phyloP scores from a whole-genome alignment of 495 filamentous ascomycete species.

The Hypoxylon lienhwacheense region DNA sequence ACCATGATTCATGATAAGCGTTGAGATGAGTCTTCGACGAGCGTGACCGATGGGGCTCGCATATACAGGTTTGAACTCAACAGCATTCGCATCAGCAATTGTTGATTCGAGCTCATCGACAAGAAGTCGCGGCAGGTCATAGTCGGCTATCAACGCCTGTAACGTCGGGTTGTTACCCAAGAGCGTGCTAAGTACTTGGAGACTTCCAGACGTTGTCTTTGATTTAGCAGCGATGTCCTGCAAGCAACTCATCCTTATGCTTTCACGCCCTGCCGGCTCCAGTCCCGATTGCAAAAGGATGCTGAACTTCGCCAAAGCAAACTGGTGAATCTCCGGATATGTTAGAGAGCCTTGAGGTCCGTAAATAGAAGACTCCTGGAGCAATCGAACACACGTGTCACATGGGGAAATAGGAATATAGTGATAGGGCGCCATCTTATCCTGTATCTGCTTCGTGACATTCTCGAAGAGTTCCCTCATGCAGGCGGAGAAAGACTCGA shows the following conservation, averaged over 20 bases:
- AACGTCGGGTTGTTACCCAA: constrained; percentile 39
- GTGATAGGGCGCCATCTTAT: constrained; percentile 16
- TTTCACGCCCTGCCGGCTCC: constrained; percentile 41
- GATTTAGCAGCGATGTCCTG: constrained; percentile 50
- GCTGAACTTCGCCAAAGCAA: constrained; percentile 58
- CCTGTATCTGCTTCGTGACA: constrained; percentile 40
- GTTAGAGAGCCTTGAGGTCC: constrained; percentile 45
- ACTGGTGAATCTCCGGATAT: constrained; percentile 56
- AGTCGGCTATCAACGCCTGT: constrained; percentile 43
- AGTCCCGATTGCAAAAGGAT: constrained; percentile 48
- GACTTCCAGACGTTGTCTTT: constrained; percentile 61
- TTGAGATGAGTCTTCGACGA: constrained; percentile 60
- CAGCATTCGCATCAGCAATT: constrained; percentile 37
- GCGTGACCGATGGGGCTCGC: constrained; percentile 46
- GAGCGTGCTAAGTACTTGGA: constrained; percentile 67
- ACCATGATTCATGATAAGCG: constrained; percentile 60
- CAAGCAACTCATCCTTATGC: constrained; percentile 49
- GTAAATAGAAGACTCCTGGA: constrained; percentile 62
- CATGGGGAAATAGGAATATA: constrained; percentile 45
- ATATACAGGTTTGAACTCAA: constrained; percentile 45
- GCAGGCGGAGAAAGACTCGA: constrained; percentile 57
- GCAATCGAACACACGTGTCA: constrained; percentile 64
- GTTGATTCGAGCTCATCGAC: constrained; percentile 54
- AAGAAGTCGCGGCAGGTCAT: constrained; percentile 50
- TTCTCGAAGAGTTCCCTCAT: constrained; percentile 57